A percentile compares a stretch with the other conserved stretches of the same genome.
phyloP scores from a whole-genome alignment of 805 yeast genomes.

The Metschnikowia borealis region DNA sequence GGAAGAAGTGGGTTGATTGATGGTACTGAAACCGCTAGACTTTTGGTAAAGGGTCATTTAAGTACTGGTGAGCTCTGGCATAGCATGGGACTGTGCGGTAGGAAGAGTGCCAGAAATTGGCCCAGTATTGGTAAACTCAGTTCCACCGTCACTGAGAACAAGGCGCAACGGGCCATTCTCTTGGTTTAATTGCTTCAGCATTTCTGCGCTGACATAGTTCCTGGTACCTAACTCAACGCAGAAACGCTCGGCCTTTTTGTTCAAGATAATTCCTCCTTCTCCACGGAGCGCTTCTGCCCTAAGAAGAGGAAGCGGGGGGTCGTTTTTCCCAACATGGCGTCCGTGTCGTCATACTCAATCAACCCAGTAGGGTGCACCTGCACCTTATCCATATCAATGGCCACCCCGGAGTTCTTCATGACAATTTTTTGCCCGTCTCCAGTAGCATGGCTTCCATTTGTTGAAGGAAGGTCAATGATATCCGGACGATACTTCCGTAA shows the following conservation, averaged over 20 bases:
- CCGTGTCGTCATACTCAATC: constrained; percentile 45
- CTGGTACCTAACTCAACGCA: constrained; percentile 59
- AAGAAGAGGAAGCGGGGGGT: constrained; percentile 50
- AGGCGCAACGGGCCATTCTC: constrained; percentile 48
- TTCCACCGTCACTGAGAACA: no score
- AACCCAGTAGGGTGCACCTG: constrained; percentile 70
- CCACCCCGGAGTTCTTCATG: constrained; percentile 47
- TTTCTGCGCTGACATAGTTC: constrained; percentile 57
- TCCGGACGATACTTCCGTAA: constrained; percentile 57
- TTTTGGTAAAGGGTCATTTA: no score
- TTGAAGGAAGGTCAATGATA: constrained; percentile 50
- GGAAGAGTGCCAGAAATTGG: no score
- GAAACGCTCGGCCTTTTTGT: constrained; percentile 50
- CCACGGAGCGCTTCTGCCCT: constrained; percentile 65
- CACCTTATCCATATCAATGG: constrained; percentile 61
- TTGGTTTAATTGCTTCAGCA: constrained; percentile 39
- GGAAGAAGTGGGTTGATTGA: no score
- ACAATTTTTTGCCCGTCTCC: constrained; percentile 61
- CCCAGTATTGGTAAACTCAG: no score
- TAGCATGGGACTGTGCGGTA: no score
- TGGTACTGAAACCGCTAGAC: no score
- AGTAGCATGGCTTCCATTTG: constrained; percentile 59
- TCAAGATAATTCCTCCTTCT: constrained; percentile 59
- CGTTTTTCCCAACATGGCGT: constrained; percentile 35
- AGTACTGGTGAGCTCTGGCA: no score